Conservation (phyloP, 1,284 basidiomycete species). For the Cutaneotrichosporon sp. region DNA sequence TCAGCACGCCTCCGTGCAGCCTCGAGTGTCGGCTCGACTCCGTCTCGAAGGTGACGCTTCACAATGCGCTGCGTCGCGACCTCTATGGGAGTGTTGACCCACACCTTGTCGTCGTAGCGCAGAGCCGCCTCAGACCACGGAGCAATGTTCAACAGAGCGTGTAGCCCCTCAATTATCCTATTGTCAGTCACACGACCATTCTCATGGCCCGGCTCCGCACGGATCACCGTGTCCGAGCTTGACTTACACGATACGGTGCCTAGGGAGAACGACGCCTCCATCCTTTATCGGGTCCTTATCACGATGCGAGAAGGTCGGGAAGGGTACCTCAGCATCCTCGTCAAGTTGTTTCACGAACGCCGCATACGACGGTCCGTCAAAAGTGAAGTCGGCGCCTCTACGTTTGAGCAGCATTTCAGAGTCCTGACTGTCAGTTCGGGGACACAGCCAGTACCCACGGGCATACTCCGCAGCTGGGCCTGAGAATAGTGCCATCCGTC, state of each 20-base stretch:
- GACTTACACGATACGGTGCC: conserved; percentile 9
- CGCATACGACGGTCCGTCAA: conserved; percentile 4
- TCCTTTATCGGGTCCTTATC: conserved; percentile 12
- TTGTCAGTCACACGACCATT: not conserved
- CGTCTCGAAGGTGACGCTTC: conserved; percentile 6
- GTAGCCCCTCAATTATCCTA: conserved; percentile 13
- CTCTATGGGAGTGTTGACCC: conserved; percentile 2
- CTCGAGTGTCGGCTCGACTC: conserved; percentile 6
- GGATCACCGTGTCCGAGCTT: not conserved
- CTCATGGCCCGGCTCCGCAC: not conserved
- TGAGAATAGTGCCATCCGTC: conserved; percentile 53
- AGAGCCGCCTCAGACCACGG: conserved; percentile 7
- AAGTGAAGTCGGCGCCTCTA: conserved; percentile 14
- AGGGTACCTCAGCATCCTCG: not conserved
- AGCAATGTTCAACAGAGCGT: conserved; percentile 3
- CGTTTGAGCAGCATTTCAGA: conserved; percentile 4
- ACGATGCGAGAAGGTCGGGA: conserved; percentile 11
- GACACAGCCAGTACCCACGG: not conserved
- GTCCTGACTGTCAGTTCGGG: conserved; percentile 1
- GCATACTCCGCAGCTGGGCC: conserved; percentile 31
- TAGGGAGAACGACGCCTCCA: not conserved
- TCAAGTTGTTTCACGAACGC: conserved; percentile 1
- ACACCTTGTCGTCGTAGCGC: conserved; percentile 10
- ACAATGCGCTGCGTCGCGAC: conserved; percentile 8
- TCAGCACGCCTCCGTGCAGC: conserved; percentile 7